Evolutionary conservation across 495 filamentous ascomycete species (phyloP), one percentile per base, ranked within the genome.

Genomic region (Hypoxylon perforatum): DNA sequence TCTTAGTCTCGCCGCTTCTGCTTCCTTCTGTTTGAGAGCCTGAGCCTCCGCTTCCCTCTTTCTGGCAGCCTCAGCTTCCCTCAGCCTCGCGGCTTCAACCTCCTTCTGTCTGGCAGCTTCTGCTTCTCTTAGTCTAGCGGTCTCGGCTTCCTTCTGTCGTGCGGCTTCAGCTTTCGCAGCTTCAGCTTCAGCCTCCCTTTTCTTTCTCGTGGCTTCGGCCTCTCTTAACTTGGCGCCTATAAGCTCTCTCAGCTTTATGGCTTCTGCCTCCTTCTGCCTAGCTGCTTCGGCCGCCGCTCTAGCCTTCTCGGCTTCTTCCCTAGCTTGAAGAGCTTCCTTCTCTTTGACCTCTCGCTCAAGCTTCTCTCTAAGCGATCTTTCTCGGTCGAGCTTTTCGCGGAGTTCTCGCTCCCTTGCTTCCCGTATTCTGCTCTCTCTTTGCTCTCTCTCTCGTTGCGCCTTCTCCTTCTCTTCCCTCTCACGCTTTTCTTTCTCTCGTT

Each of bases 381-480:
- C 77, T n/a, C 30, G 72, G 57, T 67, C 71, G 76, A 66, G 69
- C 74, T 52, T 80, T 62, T 71, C 78, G 66, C 67, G 80, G 73
- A 47, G 75, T 55, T 79, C 73, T 0, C 75, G 59, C 30, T 76
- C 72, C 38, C 75, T 60, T 0, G 72, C 73, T 56, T 77, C 75
- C 19, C 67, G 63, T 17, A 74, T 51, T 48, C 70, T 61, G 72
- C 39, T 78, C 71, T 58, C 73, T 74, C 71, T 65, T 67, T 61
- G 71, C 73, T 71, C 64, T 70, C 72, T 80, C 39, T 83, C 78
- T 21, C 85, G 69, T 21, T 80, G 59, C 57, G 81, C 80, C 52
- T 79, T 82, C 61, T 83, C 82, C 47, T 75, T 75, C 53, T 82
- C 79, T 47, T 79, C 74, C 19, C 70, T 78, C 74, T 73, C 74